phyloP scores from a whole-genome alignment of 2,329 filamentous ascomycete species.

The Colletotrichum lupini region DNA sequence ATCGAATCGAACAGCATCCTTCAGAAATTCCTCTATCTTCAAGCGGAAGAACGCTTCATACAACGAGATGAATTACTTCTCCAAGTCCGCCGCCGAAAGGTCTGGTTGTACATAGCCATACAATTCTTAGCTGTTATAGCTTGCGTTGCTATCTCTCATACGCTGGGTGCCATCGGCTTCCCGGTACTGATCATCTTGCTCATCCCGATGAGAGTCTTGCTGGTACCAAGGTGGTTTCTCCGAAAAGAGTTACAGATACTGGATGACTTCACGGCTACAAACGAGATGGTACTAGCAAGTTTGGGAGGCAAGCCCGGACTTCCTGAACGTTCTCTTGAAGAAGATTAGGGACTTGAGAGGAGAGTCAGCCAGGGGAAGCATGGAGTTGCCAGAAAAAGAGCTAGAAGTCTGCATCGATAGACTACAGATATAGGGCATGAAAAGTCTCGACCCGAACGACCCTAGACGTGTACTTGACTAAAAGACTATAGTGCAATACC shows the following conservation, averaged over 20 bases:
- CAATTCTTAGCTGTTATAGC: constrained; percentile 63
- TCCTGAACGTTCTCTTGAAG: constrained; percentile 41
- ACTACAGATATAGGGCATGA: background rate
- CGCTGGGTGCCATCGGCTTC: constrained; percentile 68
- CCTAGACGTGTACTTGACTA: too few relatives aligned
- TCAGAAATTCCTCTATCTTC: constrained; percentile 49
- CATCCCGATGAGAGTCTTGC: constrained; percentile 62
- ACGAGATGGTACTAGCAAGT: constrained; percentile 62
- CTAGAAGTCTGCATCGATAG: constrained; percentile 37
- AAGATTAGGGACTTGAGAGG: constrained; percentile 38
- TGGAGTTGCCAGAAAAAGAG: constrained; percentile 39
- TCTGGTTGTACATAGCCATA: constrained; percentile 61
- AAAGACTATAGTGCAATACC: too few relatives aligned
- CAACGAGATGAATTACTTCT: constrained; percentile 58
- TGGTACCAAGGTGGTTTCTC: constrained; percentile 62
- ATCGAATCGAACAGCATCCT: constrained; percentile 66
- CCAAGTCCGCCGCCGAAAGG: constrained; percentile 54
- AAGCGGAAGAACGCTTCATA: constrained; percentile 57
- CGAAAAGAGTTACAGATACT: constrained; percentile 58
- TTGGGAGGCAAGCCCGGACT: constrained; percentile 59
- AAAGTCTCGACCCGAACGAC: too few relatives aligned
- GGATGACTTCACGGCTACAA: constrained; percentile 65
- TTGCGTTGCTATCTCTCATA: constrained; percentile 69
- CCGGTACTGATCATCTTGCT: constrained; percentile 67
- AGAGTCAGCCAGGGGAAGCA: constrained; percentile 32